phyloP scores from a whole-genome alignment of 345 rosid genomes.

The Citrus glauca region DNA sequence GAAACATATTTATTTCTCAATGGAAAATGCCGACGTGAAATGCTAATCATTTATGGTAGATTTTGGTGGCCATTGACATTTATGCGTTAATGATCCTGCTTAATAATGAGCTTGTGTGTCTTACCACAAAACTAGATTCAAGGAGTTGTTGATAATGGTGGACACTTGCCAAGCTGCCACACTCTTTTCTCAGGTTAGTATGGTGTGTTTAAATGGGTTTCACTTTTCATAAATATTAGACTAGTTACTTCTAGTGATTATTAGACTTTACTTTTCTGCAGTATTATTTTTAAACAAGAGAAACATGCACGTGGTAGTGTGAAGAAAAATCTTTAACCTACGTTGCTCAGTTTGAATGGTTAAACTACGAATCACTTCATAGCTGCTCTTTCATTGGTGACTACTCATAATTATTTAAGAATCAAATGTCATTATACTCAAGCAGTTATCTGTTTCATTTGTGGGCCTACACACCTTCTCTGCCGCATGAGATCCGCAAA shows the following conservation, averaged over 20 bases:
- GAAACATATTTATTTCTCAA: neutral
- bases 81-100: neutral
- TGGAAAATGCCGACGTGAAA: neutral
- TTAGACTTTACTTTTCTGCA: neutral
- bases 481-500: neutral
- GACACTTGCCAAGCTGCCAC: slow-evolving; percentile 99
- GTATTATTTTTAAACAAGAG: neutral
- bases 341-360: neutral
- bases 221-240: neutral
- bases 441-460: neutral
- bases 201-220: slow-evolving; percentile 1
- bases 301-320: neutral
- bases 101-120: neutral
- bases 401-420: neutral
- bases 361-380: neutral
- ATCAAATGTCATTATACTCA: neutral
- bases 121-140: slow-evolving; percentile 55
- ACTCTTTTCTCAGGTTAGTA: slow-evolving; percentile 81
- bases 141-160: slow-evolving; percentile 96
- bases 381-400: neutral
- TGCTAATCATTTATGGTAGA: neutral
- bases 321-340: neutral
- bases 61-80: neutral
- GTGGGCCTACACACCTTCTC: neutral
- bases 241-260: neutral